A percentile compares a stretch with the other conserved stretches of the same genome.
Conservation (phyloP, 768 basidiomycete genomes). For the Lactarius pseudohatsudake region DNA sequence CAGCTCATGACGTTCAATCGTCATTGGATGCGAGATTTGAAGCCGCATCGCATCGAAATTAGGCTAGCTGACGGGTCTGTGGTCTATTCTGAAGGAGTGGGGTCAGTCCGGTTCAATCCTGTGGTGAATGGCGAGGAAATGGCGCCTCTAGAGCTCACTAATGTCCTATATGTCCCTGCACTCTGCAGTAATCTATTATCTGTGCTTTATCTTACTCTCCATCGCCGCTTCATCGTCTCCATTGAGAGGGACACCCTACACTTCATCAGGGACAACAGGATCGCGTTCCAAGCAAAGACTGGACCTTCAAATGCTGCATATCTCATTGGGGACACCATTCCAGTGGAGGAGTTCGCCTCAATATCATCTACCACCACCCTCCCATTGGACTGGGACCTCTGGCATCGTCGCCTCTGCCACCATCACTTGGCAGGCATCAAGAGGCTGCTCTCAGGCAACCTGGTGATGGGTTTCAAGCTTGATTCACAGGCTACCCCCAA, state of each 20-base stretch:
- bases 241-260: no score
- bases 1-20: neutral
- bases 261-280: neutral
- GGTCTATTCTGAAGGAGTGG: no score
- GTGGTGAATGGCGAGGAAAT: no score
- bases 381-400: neutral
- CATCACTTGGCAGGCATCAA: neutral
- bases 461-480: neutral
- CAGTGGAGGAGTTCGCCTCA: neutral
- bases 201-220: no score
- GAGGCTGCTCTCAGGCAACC: slow-evolving; percentile 3
- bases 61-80: no score
- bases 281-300: neutral
- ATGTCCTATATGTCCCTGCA: no score
- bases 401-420: neutral
- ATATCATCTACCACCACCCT: neutral
- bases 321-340: neutral
- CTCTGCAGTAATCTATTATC: no score
- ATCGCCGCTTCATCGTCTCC: no score
- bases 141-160: no score
- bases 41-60: no score
- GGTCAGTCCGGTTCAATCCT: no score
- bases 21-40: no score
- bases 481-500: neutral
- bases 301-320: neutral